A percentile compares a stretch with the other conserved stretches of the same genome.
Evolutionary conservation across 257 asterid species (phyloP).

Genomic region (Eustoma russellianum): DNA sequence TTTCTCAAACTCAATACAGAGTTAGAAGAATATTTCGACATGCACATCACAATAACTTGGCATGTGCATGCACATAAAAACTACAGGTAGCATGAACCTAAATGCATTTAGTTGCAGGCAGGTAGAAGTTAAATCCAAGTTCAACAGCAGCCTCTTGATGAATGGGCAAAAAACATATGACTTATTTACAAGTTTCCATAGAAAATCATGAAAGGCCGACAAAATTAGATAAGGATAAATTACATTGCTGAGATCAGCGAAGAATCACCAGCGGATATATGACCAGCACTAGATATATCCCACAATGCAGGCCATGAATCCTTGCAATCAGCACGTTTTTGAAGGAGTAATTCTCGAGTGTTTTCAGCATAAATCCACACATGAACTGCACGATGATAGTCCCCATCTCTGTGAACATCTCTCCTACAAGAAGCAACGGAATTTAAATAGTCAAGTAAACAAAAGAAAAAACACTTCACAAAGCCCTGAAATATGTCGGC

Average conservation of each 20-base stretch:
- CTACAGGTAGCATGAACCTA: too few species aligned
- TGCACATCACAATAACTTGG: too few species aligned
- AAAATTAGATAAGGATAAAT: not conserved
- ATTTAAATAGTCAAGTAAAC: constrained; percentile 5
- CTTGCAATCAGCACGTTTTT: constrained; percentile 73
- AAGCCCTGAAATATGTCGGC: too few species aligned
- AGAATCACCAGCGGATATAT: constrained; percentile 93
- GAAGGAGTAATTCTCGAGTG: constrained; percentile 75
- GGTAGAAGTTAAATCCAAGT: too few species aligned
- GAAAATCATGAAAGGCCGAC: too few species aligned
- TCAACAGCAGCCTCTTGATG: too few species aligned
- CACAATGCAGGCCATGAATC: constrained; percentile 96
- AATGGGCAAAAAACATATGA: too few species aligned
- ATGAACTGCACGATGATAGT: constrained; percentile 91
- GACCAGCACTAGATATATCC: constrained; percentile 99
- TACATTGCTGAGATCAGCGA: constrained; percentile 83
- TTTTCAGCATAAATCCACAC: constrained; percentile 88
- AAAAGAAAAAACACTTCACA: not conserved
- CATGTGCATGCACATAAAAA: too few species aligned
- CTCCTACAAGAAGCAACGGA: constrained; percentile 29
- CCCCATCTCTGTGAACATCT: constrained; percentile 80
- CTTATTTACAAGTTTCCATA: too few species aligned
- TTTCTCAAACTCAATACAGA: too few species aligned
- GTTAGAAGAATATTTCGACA: too few species aligned
- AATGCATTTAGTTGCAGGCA: too few species aligned